Base-by-base conservation (phyloP, 169 alveolate species). In the Eimeria necatrix region DNA sequence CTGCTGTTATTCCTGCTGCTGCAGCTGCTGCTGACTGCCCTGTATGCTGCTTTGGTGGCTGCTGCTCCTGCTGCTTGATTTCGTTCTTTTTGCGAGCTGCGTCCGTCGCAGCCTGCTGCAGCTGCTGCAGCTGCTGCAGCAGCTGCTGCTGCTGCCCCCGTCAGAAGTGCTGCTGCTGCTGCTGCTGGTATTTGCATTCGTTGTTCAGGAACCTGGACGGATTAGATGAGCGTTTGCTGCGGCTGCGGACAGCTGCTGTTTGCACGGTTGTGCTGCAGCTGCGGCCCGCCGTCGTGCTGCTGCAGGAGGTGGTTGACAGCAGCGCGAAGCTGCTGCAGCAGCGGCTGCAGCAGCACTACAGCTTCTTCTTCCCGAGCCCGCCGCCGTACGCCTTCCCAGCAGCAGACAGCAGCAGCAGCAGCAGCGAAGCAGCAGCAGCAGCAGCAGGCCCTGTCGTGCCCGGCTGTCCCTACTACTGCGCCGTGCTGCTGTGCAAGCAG, bases 401-500 rank as follows among this genome's bases (percentile, higher is more conserved):
- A 32, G 26, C 18, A 46, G 20, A 48, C 89, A 49, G 71, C 71
- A 49, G 61, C 89, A 49, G 60, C 71, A 80, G 89, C 64, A 51
- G 71, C 18, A 51, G 26, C 61, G 85, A 26, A 48, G 85, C 85
- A 46, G 85, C 61, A 32, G 61, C 61, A 32, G 22, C 85, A 48
- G 60, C 53, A 32, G 85, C 53, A 74, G 60, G 14, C 5, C 85
- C 53, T 46, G 49, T 46, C 18, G 70, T 51, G 18, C 74, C 52
- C 20, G 94, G 94, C n/a, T 89, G 86, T 49, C 94, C 94, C 22
- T 89, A 89, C 48, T 89, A 64, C 60, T 68, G 86, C 71, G 94
- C 78, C 6, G 51, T 89, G 78, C 73, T 89, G 86, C 94, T 89
- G 73, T 89, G 94, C 76, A n/a, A 46, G 53, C 74, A 89, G 76